Conservation (phyloP, 2,329 filamentous ascomycete species). For the Madurella mycetomatis region DNA sequence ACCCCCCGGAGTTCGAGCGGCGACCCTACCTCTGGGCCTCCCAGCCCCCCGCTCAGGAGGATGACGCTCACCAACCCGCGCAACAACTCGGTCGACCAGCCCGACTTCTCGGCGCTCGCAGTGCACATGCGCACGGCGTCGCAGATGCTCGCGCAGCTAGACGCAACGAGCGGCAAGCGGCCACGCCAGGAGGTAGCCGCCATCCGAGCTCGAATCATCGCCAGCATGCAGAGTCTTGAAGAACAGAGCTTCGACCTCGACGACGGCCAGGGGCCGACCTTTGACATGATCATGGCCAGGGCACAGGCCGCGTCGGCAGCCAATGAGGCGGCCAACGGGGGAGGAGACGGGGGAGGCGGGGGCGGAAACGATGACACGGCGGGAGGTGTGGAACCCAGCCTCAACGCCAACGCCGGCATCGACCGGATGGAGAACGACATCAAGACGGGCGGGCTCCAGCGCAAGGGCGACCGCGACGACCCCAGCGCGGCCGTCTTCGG, state of each 20-base stretch:
- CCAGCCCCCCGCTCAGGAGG: conserved; percentile 55
- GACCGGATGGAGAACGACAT: conserved; percentile 87
- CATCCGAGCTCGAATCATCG: conserved; percentile 81
- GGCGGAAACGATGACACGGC: conserved; percentile 47
- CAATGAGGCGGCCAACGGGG: conserved; percentile 26
- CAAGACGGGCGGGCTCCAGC: conserved; percentile 77
- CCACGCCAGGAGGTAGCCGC: conserved; percentile 77
- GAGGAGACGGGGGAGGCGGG: conserved; percentile 50
- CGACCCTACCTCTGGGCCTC: conserved; percentile 60
- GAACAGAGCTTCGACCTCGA: conserved; percentile 79
- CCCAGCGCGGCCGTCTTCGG: conserved; percentile 82
- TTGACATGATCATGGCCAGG: conserved; percentile 78
- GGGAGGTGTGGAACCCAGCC: conserved; percentile 44
- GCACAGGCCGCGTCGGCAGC: conserved; percentile 48
- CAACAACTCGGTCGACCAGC: conserved; percentile 59
- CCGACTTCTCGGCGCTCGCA: conserved; percentile 75
- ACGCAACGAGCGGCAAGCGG: conserved; percentile 73
- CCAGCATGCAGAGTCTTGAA: conserved; percentile 83
- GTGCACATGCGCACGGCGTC: conserved; percentile 85
- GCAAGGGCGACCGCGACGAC: conserved; percentile 77
- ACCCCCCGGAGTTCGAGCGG: conserved; percentile 64
- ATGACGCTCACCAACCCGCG: conserved; percentile 56
- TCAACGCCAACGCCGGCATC: conserved; percentile 68
- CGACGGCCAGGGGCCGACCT: conserved; percentile 67
- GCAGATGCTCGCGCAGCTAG: conserved; percentile 80